These are phyloP conservation scores for Termitomyces sp. DNA, from an alignment of 768 basidiomycete species.

Conservation along the genomic window DNA sequence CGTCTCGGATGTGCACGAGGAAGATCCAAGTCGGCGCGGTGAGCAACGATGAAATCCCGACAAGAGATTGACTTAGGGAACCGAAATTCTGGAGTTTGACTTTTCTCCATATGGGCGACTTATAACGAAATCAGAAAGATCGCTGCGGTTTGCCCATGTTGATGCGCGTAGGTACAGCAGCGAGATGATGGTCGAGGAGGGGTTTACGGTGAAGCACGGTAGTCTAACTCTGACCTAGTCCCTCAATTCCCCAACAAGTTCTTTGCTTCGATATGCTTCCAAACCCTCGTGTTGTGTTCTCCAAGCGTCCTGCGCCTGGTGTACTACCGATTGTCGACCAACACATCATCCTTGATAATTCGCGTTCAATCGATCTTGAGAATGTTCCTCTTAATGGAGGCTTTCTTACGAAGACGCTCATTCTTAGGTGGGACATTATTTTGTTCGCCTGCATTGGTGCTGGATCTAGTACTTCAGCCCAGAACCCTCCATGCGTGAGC, in stretches of 20 bases:
- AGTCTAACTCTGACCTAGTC: too few species aligned
- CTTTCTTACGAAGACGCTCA: constrained; percentile 15
- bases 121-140: too few species aligned
- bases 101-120: too few species aligned
- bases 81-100: too few species aligned
- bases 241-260: neutral
- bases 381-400: constrained; percentile 16
- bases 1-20: too few species aligned
- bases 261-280: neutral
- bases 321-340: constrained; percentile 6
- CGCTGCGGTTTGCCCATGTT: too few species aligned
- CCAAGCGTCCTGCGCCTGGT: neutral
- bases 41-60: too few species aligned
- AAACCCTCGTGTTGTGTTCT: constrained; percentile 8
- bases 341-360: constrained; percentile 8
- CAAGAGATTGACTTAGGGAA: too few species aligned
- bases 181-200: too few species aligned
- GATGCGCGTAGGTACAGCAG: too few species aligned
- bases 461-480: neutral
- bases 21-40: too few species aligned
- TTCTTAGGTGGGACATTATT: constrained; percentile 3
- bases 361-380: constrained; percentile 16
- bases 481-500: constrained; percentile 5
- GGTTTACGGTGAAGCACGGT: too few species aligned
- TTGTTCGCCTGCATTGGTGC: neutral